These are phyloP conservation scores for Jatropha curcas DNA, from an alignment of 345 rosid species.

Conservation along the genomic window DNA sequence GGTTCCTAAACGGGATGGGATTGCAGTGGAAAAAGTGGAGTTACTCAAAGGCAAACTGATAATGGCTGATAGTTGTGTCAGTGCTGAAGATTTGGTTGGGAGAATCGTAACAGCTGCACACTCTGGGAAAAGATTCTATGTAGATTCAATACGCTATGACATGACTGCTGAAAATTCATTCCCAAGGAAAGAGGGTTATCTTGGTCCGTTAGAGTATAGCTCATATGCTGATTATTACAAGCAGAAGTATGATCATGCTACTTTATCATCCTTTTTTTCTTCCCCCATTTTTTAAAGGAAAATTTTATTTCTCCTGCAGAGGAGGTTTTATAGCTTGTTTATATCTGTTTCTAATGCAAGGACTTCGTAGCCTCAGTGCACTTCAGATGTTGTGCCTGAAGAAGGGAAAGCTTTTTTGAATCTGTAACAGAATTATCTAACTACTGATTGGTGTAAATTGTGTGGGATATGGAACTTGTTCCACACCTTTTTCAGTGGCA, in stretches of 20 bases:
- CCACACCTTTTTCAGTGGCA: constrained; percentile 5
- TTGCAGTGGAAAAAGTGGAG: constrained; percentile 41
- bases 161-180: constrained; percentile 95
- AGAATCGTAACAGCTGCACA: constrained; percentile 94
- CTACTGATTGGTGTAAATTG: constrained; percentile 23
- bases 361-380: constrained; percentile 41
- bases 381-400: constrained; percentile 52
- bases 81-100: constrained; percentile 69
- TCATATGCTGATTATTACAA: constrained; percentile 90
- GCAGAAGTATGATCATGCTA: constrained; percentile 66
- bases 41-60: constrained; percentile 54
- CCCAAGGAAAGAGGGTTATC: constrained; percentile 98
- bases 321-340: constrained; percentile 22
- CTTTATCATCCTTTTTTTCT: neutral
- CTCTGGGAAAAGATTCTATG: constrained; percentile 98
- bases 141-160: constrained; percentile 78
- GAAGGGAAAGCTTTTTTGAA: constrained; percentile 43
- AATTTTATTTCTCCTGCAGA: neutral
- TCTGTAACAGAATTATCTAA: constrained; percentile 27
- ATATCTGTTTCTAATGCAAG: constrained; percentile 20
- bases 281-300: neutral
- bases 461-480: neutral
- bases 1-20: constrained; percentile 61
- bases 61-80: constrained; percentile 76
- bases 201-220: constrained; percentile 95